phyloP scores from a whole-genome alignment of 192 early-diverging fungal genomes.

The Entomortierella lignicola region DNA sequence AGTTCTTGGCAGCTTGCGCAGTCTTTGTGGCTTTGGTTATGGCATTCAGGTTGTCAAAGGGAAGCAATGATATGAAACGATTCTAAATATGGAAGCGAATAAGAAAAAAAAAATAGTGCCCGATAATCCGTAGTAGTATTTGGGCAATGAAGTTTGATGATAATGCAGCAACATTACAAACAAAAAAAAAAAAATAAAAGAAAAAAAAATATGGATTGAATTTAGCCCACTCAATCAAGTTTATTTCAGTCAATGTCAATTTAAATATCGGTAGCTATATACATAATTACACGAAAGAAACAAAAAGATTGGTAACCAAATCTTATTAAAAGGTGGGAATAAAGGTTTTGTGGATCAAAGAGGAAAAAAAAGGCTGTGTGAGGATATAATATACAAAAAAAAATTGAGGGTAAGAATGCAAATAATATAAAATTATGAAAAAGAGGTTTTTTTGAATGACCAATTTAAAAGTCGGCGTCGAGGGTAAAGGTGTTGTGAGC shows the following conservation, averaged over 20 bases:
- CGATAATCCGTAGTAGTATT: no score
- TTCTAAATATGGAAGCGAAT: constrained; percentile 16
- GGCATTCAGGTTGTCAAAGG: constrained; percentile 50
- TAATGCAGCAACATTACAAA: no score
- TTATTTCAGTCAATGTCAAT: no score
- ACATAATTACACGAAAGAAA: background rate
- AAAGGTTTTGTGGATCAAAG: background rate
- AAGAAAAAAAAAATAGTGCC: no score
- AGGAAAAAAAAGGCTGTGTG: no score
- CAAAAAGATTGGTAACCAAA: background rate
- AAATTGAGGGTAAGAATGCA: no score
- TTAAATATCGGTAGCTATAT: no score
- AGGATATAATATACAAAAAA: constrained; percentile 11
- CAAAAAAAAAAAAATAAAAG: background rate
- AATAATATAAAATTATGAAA: no score
- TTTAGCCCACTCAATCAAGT: no score
- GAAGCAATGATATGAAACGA: constrained; percentile 37
- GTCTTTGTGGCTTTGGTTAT: constrained; percentile 50
- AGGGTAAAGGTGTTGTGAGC: constrained; percentile 79
- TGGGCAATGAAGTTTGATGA: no score
- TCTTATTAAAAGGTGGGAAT: background rate
- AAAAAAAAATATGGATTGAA: constrained; percentile 2
- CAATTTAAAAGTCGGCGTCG: constrained; percentile 81
- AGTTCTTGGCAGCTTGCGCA: constrained; percentile 44
- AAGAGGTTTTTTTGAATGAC: no score